phyloP scores from a whole-genome alignment of 108 stramenopile genomes.

The Stephanodiscus triporus region DNA sequence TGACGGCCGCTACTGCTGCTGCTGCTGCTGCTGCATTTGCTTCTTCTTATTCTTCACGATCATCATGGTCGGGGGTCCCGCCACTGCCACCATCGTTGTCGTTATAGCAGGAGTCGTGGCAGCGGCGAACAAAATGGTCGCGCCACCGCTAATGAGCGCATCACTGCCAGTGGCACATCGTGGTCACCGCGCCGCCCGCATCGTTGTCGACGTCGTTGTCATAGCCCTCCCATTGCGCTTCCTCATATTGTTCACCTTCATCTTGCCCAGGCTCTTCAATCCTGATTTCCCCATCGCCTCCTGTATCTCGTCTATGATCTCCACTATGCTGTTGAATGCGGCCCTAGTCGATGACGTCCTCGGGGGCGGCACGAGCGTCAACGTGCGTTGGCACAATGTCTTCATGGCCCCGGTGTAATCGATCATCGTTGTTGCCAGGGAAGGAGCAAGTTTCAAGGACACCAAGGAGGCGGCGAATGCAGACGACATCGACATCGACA shows the following conservation, averaged over 20 bases:
- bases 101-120: constrained; percentile 7
- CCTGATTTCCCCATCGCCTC: constrained; percentile 78
- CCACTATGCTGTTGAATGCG: constrained; percentile 24
- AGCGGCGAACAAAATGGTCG: constrained; percentile 13
- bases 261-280: constrained; percentile 54
- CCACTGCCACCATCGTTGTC: too few relatives aligned
- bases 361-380: constrained; percentile 16
- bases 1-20: too few relatives aligned
- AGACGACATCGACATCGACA: not conserved
- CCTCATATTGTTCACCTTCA: constrained; percentile 60
- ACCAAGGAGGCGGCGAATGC: constrained; percentile 32
- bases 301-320: constrained; percentile 85
- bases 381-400: constrained; percentile 30
- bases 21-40: not conserved
- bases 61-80: constrained; percentile 57
- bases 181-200: constrained; percentile 37
- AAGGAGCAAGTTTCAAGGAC: constrained; percentile 6
- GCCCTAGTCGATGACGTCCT: not conserved
- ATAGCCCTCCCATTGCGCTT: constrained; percentile 17
- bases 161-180: constrained; percentile 11
- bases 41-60: constrained; percentile 61
- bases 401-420: constrained; percentile 19
- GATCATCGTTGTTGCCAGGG: not conserved
- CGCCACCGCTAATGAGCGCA: not conserved
- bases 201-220: not conserved